Conservation (phyloP, 306 rosid genomes). For the Astragalus membranaceus region DNA sequence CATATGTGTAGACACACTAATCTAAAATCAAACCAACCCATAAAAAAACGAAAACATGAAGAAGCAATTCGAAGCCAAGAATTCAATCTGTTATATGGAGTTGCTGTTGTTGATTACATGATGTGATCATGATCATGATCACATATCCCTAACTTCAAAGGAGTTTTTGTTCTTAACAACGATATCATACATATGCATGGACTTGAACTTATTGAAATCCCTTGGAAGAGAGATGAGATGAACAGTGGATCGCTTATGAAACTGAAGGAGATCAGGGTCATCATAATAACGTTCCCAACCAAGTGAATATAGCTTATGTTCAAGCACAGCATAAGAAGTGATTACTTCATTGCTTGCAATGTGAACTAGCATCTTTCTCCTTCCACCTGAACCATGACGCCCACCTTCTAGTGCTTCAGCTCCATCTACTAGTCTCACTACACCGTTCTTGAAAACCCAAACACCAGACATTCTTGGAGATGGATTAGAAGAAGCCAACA, state of each 20-base stretch:
- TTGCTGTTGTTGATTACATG: slow-evolving; percentile 19
- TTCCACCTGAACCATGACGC: slow-evolving; percentile 16
- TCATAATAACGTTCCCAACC: slow-evolving; percentile 95
- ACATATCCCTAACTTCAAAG: slow-evolving; percentile 76
- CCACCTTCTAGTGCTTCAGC: slow-evolving; percentile 31
- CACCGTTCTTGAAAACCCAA: slow-evolving; percentile 92
- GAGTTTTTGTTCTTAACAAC: slow-evolving; percentile 79
- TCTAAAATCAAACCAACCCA: not conserved
- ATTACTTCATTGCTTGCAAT: slow-evolving; percentile 56
- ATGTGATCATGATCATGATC: too few relatives aligned
- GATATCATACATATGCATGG: slow-evolving; percentile 94
- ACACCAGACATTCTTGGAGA: slow-evolving; percentile 68
- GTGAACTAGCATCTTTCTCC: slow-evolving; percentile 72
- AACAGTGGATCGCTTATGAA: slow-evolving; percentile 73
- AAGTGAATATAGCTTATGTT: slow-evolving; percentile 43
- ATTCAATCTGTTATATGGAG: not conserved
- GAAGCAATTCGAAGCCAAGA: not conserved
- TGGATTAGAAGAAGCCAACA: not conserved
- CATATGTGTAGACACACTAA: too few relatives aligned
- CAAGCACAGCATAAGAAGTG: slow-evolving; percentile 47
- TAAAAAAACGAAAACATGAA: not conserved
- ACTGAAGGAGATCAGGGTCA: slow-evolving; percentile 83
- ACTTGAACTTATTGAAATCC: slow-evolving; percentile 70
- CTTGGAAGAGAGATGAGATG: slow-evolving; percentile 83
- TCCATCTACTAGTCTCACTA: slow-evolving; percentile 74